Evolutionary conservation across 768 basidiomycete species (phyloP), one percentile per base, ranked within the genome.

Genomic region (Rhizopogon roseolus): DNA sequence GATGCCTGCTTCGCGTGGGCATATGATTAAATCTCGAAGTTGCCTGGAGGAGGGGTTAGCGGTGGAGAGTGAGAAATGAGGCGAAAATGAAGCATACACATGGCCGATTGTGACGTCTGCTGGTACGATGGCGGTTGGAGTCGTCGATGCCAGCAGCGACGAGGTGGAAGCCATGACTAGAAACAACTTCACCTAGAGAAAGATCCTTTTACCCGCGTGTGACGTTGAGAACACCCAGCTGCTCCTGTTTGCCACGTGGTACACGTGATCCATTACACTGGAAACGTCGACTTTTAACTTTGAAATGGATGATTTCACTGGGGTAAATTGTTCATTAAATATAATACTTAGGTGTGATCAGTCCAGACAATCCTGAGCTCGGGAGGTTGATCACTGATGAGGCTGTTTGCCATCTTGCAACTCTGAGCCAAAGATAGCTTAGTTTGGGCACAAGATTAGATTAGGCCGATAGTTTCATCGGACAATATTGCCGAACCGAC

Each of bases 1-100:
- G 5, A 84, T 63, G 2, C 87, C 86, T 11, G 77, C 71, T 57
- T 84, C 80, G 5, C 80, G 73, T 1, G 88, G 89, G 66, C 88
- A 90, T 55, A 88, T 79, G 48, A 91, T 69, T 46, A 93, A 80
- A 71, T 93, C 89, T 36, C 90, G 79, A 28, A 93, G 73, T 70
- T 93, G 90, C 27, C 87, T 88, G 67, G 41, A 55, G 60, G 44
- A 54, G 44, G 34, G 19, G 25, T 38, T 42, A 45, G n/a, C 22
- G 22, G 22, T 45, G 29, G 34, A 10, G 19, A 34, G 25, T 32
- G 22, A 11, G 6, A 4, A 48, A 14, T 45, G n/a, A 50, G 43
- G 53, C 57, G 65, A 48, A 57, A 10, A 32, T 7, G 10, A 32
- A 10, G 29, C 29, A 32, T 59, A 86, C 85, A 84, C 78, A 79